Percentiles rank a stretch among this genome's conserved stretches.
Evolutionary conservation across 345 rosid species (phyloP).

Genomic region (Raphanus sativus): DNA sequence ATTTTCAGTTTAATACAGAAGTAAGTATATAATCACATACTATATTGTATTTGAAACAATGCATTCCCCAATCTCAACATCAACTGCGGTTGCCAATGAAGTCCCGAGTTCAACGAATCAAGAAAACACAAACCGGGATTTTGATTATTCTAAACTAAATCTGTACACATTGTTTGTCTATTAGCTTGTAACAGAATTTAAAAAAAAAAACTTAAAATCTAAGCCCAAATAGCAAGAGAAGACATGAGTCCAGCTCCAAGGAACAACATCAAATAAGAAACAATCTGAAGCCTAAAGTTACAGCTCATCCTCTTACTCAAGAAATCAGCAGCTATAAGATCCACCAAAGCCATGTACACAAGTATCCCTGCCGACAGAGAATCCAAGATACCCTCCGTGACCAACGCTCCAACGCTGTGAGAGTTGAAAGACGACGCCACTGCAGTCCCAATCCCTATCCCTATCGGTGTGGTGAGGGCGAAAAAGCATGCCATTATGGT

Average conservation of each 20-base stretch:
- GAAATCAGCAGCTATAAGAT: constrained; percentile 91
- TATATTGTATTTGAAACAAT: too few relatives aligned
- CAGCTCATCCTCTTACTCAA: constrained; percentile 88
- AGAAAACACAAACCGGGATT: not conserved
- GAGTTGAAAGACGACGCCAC: constrained; percentile 64
- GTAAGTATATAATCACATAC: too few relatives aligned
- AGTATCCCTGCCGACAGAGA: constrained; percentile 85
- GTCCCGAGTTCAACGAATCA: too few relatives aligned
- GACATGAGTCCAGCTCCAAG: constrained; percentile 91
- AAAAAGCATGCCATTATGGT: constrained; percentile 80
- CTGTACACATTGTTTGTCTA: constrained; percentile 8
- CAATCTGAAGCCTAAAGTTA: constrained; percentile 77
- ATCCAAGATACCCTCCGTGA: constrained; percentile 76
- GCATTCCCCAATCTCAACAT: too few relatives aligned
- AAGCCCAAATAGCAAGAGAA: constrained; percentile 80
- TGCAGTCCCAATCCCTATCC: constrained; percentile 69
- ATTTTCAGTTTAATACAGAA: too few relatives aligned
- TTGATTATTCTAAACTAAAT: constrained; percentile 7
- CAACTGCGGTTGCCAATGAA: too few relatives aligned
- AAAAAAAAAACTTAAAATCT: constrained; percentile 20
- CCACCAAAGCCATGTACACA: constrained; percentile 96
- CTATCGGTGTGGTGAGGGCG: constrained; percentile 72
- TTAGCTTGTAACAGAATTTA: not conserved
- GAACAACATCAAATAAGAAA: constrained; percentile 69
- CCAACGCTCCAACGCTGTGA: constrained; percentile 57